These are phyloP conservation scores for Pseudotsuga menziesii DNA, from an alignment of 75 land plant species.

Conservation along the genomic window DNA sequence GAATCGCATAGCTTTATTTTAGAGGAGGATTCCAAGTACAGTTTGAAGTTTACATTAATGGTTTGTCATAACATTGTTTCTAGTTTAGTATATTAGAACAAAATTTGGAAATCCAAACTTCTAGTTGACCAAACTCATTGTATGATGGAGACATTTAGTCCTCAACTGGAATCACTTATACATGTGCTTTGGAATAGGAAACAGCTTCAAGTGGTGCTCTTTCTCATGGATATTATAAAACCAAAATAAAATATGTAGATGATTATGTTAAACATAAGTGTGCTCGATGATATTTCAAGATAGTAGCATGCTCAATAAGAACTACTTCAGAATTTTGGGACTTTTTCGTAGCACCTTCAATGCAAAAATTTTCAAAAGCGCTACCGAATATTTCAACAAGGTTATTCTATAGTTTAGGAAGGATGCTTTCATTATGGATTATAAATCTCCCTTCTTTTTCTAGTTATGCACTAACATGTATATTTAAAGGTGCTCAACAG, in stretches of 20 bases:
- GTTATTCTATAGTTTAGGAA: too few species aligned
- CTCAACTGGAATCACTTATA: conserved; percentile 53
- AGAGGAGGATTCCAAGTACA: conserved; percentile 52
- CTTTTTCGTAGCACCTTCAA: too few species aligned
- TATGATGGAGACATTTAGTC: conserved; percentile 79
- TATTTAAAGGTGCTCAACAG: too few species aligned
- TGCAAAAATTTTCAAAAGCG: too few species aligned
- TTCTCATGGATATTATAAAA: conserved; percentile 58
- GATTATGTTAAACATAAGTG: too few species aligned
- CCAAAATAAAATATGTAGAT: conserved; percentile 60
- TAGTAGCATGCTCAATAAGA: too few species aligned
- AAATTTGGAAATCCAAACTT: conserved; percentile 53
- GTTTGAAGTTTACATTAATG: conserved; percentile 50
- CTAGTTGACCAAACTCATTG: conserved; percentile 55
- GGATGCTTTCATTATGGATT: too few species aligned
- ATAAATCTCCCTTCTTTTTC: too few species aligned
- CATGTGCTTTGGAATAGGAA: conserved; percentile 59
- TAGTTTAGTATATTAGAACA: conserved; percentile 55
- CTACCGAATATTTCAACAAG: too few species aligned
- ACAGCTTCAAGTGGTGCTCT: conserved; percentile 64
- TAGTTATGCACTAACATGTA: too few species aligned
- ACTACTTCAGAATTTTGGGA: too few species aligned
- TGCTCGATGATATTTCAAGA: too few species aligned
- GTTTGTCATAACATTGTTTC: conserved; percentile 75
- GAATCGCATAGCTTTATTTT: conserved; percentile 39